Evolutionary conservation across 148 eudicot genomes (phyloP), one percentile per base, ranked within the genome.

Genomic region (Arbutus unedo): DNA sequence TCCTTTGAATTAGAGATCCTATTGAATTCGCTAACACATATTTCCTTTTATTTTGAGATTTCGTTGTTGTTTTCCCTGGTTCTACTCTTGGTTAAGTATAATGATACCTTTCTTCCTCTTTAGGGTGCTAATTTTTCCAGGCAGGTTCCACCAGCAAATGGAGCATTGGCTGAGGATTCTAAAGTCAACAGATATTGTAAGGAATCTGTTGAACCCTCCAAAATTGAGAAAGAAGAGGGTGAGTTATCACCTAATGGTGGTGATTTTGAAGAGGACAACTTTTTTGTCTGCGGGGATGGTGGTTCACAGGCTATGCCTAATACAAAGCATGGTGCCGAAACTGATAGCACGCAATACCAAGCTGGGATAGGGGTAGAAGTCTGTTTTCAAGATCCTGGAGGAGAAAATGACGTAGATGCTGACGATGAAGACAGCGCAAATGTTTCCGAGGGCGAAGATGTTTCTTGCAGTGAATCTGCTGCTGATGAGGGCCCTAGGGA

Each of bases 401-500:
- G 82, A 50, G 94, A 91, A 67, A 90, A 91, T 82, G 89, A 91
- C 82, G 87, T 88, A 77, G 95, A 92, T 86, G 92, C 90, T 47
- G 98, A 96, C 80, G 95, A 92, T 25, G 97, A 96, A 78, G 98
- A 91, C 82, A 94, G 96, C 84, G 98, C 88, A 81, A 96, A 93
- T 86, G 92, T 78, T 71, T 93, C 94, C 67, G 93, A 90, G 84
- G 93, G 93, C 81, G 92, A 88, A 82, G 93, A 92, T 85, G 91
- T 87, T 78, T 93, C 95, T 48, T 95, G 92, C 81, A 91, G 94
- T 84, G 98, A 93, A 83, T 94, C 98, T 72, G 98, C 91, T 64
- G 98, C 94, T 77, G 95, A 93, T 77, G 97, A 91, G 85, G 91
- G 92, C 85, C 93, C 95, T 41, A 68, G 88, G 77, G 99, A 94